Conservation (phyloP, 2,329 filamentous ascomycete genomes). For the Cytospora paraplurivora region DNA sequence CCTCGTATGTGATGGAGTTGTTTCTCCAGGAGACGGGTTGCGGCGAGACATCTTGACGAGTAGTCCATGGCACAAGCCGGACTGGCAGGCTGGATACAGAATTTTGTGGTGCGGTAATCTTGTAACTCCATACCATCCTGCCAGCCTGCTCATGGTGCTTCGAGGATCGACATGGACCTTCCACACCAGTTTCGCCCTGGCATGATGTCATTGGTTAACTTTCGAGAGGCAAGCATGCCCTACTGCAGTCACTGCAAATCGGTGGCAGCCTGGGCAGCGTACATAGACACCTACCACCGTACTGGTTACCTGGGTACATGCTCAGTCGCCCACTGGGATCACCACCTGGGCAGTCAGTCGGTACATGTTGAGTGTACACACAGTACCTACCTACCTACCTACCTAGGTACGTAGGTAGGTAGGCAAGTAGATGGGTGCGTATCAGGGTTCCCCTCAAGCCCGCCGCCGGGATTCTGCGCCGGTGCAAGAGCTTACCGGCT, state of each 20-base stretch:
- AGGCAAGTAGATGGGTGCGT: too few relatives aligned
- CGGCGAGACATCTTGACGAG: neutral
- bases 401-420: neutral
- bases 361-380: too few relatives aligned
- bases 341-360: too few relatives aligned
- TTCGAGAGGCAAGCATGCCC: constrained; percentile 14
- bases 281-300: neutral
- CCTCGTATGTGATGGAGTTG: neutral
- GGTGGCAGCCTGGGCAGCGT: constrained; percentile 7
- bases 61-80: too few relatives aligned
- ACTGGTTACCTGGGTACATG: constrained; percentile 7
- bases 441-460: constrained; percentile 3
- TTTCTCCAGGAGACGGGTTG: neutral
- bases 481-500: neutral
- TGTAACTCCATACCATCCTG: neutral
- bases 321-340: too few relatives aligned
- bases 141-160: constrained; percentile 9
- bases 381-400: neutral
- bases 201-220: constrained; percentile 34
- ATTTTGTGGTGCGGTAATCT: neutral
- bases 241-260: neutral
- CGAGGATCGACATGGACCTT: constrained; percentile 26
- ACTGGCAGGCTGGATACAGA: neutral
- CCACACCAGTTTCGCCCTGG: constrained; percentile 24
- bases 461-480: neutral